These are phyloP conservation scores for Trifolium dubium DNA, from an alignment of 306 rosid genomes.

Conservation along the genomic window DNA sequence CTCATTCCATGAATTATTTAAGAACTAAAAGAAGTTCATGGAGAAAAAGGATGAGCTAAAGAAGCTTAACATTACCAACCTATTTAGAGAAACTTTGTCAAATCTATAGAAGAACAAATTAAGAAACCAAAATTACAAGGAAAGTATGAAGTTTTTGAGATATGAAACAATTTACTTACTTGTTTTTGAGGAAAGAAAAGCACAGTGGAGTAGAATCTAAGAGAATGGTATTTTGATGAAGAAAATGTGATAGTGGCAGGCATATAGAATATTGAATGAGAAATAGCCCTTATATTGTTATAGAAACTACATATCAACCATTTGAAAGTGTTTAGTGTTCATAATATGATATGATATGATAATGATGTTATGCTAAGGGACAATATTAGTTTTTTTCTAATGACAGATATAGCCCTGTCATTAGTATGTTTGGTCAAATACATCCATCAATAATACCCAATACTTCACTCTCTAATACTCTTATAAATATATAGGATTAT, in stretches of 20 bases:
- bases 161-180: slow-evolving; percentile 51
- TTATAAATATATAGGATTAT: background rate
- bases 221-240: background rate
- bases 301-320: slow-evolving; percentile 57
- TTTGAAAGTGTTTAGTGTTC: slow-evolving; percentile 8
- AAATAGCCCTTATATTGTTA: slow-evolving; percentile 44
- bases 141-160: slow-evolving; percentile 8
- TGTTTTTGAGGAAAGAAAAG: slow-evolving; percentile 45
- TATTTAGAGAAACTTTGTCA: slow-evolving; percentile 36
- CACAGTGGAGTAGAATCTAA: slow-evolving; percentile 43
- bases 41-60: slow-evolving; percentile 16
- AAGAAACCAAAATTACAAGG: background rate
- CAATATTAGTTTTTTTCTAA: background rate
- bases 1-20: slow-evolving; percentile 30
- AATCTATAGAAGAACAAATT: slow-evolving; percentile 1
- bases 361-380: background rate
- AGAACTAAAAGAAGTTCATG: slow-evolving; percentile 14
- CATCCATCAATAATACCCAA: background rate
- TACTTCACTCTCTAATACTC: background rate
- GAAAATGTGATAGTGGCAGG: slow-evolving; percentile 38
- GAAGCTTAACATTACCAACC: slow-evolving; percentile 16
- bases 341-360: background rate
- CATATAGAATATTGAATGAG: slow-evolving; percentile 27
- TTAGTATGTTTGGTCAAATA: slow-evolving; percentile 39
- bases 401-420: slow-evolving; percentile 18